phyloP scores from a whole-genome alignment of 202 grass and related monocot species.

The Alloteropsis angusta region DNA sequence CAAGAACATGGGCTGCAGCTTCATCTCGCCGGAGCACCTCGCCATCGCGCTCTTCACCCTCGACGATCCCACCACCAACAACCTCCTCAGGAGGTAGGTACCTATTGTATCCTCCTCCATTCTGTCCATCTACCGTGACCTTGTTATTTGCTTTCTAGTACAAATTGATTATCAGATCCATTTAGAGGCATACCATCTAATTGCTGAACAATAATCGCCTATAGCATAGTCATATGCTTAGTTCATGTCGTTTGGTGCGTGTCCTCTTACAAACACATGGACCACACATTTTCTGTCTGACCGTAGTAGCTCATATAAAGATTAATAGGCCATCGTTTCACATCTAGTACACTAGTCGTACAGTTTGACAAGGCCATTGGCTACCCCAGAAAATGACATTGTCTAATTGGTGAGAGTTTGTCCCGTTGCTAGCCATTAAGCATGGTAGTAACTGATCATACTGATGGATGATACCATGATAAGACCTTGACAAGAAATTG shows the following conservation, averaged over 20 bases:
- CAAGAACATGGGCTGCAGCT: conserved; percentile 68
- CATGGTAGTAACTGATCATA: background rate
- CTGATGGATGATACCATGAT: background rate
- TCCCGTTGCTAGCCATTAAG: background rate
- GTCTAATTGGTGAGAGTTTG: background rate
- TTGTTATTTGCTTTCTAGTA: background rate
- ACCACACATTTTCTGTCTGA: background rate
- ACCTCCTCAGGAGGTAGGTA: conserved; percentile 62
- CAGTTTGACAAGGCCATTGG: background rate
- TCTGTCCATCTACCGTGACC: background rate
- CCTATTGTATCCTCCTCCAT: background rate
- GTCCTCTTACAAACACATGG: background rate
- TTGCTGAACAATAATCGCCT: background rate
- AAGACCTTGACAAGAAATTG: background rate
- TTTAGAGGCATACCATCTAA: background rate
- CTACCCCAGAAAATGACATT: background rate
- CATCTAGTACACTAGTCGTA: background rate
- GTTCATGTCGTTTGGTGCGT: background rate
- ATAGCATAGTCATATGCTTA: background rate
- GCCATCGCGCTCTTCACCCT: conserved; percentile 64
- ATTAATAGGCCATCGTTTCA: background rate
- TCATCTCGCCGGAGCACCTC: conserved; percentile 81
- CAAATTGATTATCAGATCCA: background rate
- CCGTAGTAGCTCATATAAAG: background rate
- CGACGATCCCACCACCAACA: conserved; percentile 60